phyloP scores from a whole-genome alignment of 495 filamentous ascomycete species.

The Geopyxis carbonaria region DNA sequence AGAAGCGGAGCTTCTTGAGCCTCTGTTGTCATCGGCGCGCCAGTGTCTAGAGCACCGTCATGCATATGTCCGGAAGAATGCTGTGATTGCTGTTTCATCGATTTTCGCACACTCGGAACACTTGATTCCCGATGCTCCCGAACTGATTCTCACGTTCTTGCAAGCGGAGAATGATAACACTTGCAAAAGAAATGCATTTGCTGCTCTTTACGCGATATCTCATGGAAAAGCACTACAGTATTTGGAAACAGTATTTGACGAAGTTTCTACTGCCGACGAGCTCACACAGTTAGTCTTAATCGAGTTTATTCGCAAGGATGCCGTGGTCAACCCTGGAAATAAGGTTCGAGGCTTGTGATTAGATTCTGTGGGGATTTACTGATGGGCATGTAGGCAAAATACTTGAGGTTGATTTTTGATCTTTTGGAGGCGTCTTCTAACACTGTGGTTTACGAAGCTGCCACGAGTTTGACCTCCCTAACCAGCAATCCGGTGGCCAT shows the following conservation, averaged over 20 bases:
- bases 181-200: slow-evolving; percentile 96
- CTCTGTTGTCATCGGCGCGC: slow-evolving; percentile 77
- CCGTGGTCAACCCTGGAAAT: slow-evolving; percentile 81
- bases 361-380: slow-evolving; percentile 14
- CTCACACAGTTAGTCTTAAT: slow-evolving; percentile 82
- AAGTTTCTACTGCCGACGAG: slow-evolving; percentile 86
- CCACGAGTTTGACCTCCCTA: slow-evolving; percentile 86
- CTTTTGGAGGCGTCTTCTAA: slow-evolving; percentile 82
- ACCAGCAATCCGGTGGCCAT: slow-evolving; percentile 96
- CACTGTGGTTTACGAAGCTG: slow-evolving; percentile 95
- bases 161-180: slow-evolving; percentile 84
- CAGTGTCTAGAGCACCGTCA: slow-evolving; percentile 89
- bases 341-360: slow-evolving; percentile 42
- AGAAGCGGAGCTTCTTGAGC: slow-evolving; percentile 91
- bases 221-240: slow-evolving; percentile 87
- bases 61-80: slow-evolving; percentile 95
- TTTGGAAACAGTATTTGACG: slow-evolving; percentile 78
- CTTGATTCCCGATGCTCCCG: slow-evolving; percentile 88
- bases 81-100: slow-evolving; percentile 82
- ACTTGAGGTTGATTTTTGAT: slow-evolving; percentile 90
- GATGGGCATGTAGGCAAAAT: slow-evolving; percentile 46
- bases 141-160: slow-evolving; percentile 78
- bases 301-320: slow-evolving; percentile 95
- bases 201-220: slow-evolving; percentile 73
- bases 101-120: slow-evolving; percentile 83